Evolutionary conservation across 495 filamentous ascomycete genomes (phyloP).

Genomic region (Penicillium odoratum): DNA sequence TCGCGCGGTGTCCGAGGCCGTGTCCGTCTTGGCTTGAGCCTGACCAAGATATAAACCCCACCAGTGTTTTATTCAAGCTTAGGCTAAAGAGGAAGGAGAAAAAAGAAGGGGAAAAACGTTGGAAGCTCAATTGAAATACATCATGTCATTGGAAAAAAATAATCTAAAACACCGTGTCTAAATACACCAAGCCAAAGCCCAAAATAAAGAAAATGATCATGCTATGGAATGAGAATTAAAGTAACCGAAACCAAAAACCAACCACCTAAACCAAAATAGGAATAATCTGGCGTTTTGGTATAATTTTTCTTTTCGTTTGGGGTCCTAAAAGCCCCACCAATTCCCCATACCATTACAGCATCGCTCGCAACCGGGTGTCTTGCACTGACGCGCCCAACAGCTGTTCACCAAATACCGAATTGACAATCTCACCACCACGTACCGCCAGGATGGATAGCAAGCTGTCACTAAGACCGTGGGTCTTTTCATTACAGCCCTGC

Average conservation of each 20-base stretch:
- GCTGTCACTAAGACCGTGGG: conserved; percentile 84
- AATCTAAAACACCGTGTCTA: conserved; percentile 8
- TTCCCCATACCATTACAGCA: conserved; percentile 30
- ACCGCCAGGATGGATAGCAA: conserved; percentile 75
- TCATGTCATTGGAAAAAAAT: conserved; percentile 4
- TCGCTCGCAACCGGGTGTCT: conserved; percentile 43
- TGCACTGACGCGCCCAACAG: conserved; percentile 37
- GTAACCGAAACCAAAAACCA: neutral
- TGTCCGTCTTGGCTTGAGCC: conserved; percentile 1
- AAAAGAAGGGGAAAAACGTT: too few species aligned
- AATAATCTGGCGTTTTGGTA: conserved; percentile 1
- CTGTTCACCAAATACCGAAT: conserved; percentile 65
- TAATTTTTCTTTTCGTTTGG: neutral
- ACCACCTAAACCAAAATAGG: neutral
- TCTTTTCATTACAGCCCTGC: conserved; percentile 90
- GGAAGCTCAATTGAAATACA: neutral
- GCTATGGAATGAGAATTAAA: too few species aligned
- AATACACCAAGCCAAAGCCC: neutral
- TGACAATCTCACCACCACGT: conserved; percentile 74
- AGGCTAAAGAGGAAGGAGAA: neutral
- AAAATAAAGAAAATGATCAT: neutral
- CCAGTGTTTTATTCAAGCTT: too few species aligned
- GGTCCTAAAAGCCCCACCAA: neutral
- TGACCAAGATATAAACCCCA: too few species aligned
- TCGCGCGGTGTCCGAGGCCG: conserved; percentile 15